Evolutionary conservation across 257 asterid species (phyloP).

Genomic region (Solanum chilense): DNA sequence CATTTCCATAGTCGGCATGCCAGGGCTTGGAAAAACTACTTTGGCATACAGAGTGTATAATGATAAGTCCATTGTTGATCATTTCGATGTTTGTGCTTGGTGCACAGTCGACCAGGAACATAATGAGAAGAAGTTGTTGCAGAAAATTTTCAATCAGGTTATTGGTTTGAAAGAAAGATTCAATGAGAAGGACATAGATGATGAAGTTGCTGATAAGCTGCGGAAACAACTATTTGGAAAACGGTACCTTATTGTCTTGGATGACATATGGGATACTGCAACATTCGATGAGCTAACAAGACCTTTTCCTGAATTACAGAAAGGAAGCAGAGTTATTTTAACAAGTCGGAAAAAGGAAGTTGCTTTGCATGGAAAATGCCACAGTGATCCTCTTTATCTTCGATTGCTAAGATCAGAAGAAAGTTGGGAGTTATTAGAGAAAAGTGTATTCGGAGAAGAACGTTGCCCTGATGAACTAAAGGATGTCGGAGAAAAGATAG

Average conservation of each 20-base stretch:
- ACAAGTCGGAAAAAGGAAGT: neutral
- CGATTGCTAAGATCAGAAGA: neutral
- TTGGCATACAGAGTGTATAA: neutral
- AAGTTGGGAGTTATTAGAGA: slow-evolving; percentile 10
- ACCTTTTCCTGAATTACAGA: neutral
- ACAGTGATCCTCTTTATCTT: neutral
- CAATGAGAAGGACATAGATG: neutral
- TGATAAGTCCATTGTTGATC: neutral
- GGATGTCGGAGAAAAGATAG: slow-evolving; percentile 3
- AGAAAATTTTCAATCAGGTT: neutral
- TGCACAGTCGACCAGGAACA: neutral
- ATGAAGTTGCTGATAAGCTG: neutral
- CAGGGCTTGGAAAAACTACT: neutral
- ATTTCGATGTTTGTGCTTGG: slow-evolving; percentile 3
- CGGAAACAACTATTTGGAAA: neutral
- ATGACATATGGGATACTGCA: slow-evolving; percentile 12
- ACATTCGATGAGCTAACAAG: neutral
- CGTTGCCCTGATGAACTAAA: slow-evolving; percentile 6
- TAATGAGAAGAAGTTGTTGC: neutral
- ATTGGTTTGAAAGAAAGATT: neutral
- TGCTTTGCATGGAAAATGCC: neutral
- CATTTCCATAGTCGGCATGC: neutral
- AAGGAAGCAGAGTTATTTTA: slow-evolving; percentile 1
- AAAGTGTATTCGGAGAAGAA: neutral
- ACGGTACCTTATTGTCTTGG: slow-evolving; percentile 10